Conservation (phyloP, 495 filamentous ascomycete genomes). For the Trichoderma parareesei region DNA sequence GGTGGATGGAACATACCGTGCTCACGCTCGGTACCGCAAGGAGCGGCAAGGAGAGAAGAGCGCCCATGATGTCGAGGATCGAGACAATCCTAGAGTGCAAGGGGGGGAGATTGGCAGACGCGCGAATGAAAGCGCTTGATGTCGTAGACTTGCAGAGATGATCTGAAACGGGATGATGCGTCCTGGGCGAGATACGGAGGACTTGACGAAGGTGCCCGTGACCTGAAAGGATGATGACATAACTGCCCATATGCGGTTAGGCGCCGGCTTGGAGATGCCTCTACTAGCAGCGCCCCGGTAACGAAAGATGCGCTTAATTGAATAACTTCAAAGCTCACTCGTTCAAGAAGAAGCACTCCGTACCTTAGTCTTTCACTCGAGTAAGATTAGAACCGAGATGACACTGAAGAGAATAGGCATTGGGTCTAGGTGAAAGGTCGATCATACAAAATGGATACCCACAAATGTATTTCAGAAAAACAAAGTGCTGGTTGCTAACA, state of each 20-base stretch:
- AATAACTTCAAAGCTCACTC: neutral
- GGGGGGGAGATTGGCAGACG: neutral
- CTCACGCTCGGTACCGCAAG: constrained; percentile 79
- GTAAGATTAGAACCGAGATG: no score
- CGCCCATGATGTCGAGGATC: constrained; percentile 56
- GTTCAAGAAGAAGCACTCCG: no score
- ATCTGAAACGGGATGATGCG: neutral
- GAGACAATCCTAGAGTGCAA: neutral
- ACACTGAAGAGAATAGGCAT: no score
- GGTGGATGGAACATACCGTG: constrained; percentile 50
- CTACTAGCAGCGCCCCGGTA: neutral
- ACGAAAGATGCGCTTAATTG: neutral
- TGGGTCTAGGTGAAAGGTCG: no score
- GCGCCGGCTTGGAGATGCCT: neutral
- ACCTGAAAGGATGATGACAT: neutral
- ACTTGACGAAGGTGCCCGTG: neutral
- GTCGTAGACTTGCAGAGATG: neutral
- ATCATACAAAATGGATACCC: no score
- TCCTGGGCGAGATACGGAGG: no score
- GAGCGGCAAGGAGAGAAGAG: constrained; percentile 79
- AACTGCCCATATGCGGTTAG: neutral
- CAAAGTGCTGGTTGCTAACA: no score
- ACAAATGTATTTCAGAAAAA: no score
- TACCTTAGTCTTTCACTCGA: no score
- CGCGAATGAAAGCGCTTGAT: neutral